phyloP scores from a whole-genome alignment of 768 basidiomycete species.

The Tylopilus felleus region DNA sequence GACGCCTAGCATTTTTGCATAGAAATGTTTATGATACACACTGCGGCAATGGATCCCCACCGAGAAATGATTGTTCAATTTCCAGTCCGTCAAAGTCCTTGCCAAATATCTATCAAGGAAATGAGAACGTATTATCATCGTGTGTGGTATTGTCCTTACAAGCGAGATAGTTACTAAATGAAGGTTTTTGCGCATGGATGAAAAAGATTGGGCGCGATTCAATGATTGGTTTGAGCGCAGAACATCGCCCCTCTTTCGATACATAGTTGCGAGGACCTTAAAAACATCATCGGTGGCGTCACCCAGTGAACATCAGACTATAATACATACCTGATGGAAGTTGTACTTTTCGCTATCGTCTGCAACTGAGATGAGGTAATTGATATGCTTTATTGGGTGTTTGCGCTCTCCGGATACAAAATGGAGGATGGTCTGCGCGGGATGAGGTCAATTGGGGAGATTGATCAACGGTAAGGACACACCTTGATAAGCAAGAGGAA shows the following conservation, averaged over 20 bases:
- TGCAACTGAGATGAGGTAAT: not conserved
- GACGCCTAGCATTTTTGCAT: too few relatives aligned
- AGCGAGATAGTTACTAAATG: not conserved
- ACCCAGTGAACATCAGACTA: too few relatives aligned
- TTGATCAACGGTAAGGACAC: too few relatives aligned
- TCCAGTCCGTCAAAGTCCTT: not conserved
- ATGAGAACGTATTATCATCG: not conserved
- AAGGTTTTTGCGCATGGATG: not conserved
- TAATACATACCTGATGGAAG: not conserved
- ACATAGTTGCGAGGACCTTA: constrained; percentile 2
- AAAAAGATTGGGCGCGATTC: not conserved
- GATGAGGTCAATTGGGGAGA: not conserved
- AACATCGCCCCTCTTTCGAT: not conserved
- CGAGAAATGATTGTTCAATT: not conserved
- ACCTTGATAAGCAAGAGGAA: not conserved
- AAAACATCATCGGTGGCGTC: too few relatives aligned
- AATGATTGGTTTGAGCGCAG: not conserved
- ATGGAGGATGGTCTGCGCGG: not conserved
- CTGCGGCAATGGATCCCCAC: too few relatives aligned
- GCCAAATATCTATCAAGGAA: not conserved
- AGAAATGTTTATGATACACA: too few relatives aligned
- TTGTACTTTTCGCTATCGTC: not conserved
- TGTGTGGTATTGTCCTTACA: not conserved
- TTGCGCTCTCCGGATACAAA: not conserved
- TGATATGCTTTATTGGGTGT: not conserved